These are phyloP conservation scores for Perkinsus marinus DNA, from an alignment of 169 alveolate species.

Conservation along the genomic window DNA sequence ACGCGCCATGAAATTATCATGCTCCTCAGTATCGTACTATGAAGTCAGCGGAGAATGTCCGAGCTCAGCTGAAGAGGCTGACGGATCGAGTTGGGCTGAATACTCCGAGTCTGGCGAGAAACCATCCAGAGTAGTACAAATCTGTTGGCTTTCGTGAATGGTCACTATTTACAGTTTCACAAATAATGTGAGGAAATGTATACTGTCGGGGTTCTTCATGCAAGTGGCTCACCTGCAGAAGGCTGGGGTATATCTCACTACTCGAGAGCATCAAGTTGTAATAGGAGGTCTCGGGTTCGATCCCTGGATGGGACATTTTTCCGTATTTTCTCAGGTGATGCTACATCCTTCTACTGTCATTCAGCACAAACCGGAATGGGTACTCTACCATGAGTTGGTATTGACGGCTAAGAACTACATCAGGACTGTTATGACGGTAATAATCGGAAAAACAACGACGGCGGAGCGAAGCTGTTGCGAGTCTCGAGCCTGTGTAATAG, in stretches of 20 bases:
- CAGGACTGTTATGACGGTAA: constrained; percentile 63
- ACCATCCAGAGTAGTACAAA: too few species aligned
- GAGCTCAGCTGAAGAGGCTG: constrained; percentile 65
- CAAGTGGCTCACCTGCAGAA: constrained; percentile 37
- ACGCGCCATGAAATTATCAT: constrained; percentile 5
- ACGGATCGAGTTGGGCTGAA: constrained; percentile 26
- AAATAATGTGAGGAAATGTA: neutral
- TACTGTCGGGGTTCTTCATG: constrained; percentile 16
- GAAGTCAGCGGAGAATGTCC: constrained; percentile 72
- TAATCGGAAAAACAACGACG: too few species aligned
- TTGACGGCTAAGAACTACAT: constrained; percentile 89
- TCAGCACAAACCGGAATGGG: constrained; percentile 89
- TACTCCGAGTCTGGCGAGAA: too few species aligned
- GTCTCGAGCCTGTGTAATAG: too few species aligned
- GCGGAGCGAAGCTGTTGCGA: too few species aligned
- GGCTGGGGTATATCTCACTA: constrained; percentile 75
- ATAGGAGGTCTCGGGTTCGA: too few species aligned
- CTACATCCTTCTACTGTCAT: constrained; percentile 92
- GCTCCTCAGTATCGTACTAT: constrained; percentile 56
- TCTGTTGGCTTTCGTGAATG: too few species aligned
- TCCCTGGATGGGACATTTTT: too few species aligned
- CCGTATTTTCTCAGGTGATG: constrained; percentile 49
- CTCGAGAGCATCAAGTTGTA: too few species aligned
- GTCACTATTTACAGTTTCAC: too few species aligned
- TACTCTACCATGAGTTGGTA: constrained; percentile 88